Base-by-base conservation (phyloP, 2,329 filamentous ascomycete species). In the Huntiella omanensis region DNA sequence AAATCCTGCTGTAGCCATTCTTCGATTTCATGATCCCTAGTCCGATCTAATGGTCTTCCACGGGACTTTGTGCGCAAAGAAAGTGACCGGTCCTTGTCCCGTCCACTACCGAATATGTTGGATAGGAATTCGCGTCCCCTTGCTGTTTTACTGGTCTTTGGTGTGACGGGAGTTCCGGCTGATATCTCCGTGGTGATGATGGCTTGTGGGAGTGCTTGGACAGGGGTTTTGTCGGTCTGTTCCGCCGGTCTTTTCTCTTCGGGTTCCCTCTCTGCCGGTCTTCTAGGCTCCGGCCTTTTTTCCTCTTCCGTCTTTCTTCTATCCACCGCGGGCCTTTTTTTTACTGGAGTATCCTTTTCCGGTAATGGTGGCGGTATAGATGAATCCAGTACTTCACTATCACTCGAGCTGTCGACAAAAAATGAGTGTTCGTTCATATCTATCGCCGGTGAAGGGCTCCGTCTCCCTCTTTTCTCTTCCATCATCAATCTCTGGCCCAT, bases 121-220 rank as follows among this genome's bases (percentile, higher is more conserved):
- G 48, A 49, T 7, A 49, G 33, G 17, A 49, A 46, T 28, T 49
- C 44, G 13, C 44, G 44, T 3, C 48, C 40, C 2, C 48, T 39
- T 10, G 28, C n/a, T 17, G 40, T 34, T 33, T 34, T 33, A n/a
- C 40, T 43, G 4, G 40, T 16, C 32, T 34, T 43, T 15, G n/a
- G 15, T 4, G n/a, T 17, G 28, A 8, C 28, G 5, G 28, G 15
- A 8, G 38, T 7, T 15, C 19, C 19, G 13, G 38, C 40, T 2
- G 40, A 33, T 8, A 43, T 43, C 17, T 43, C 34, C 11, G 40
- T 43, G 5, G 40, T 43, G 22, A 43, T 43, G 7, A 43, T 16
- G 7, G 40, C 40, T 10, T 33, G 40, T 16, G 40, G 40, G 16
- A 43, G 40, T 35, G 22, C n/a, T 8, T n/a, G 15, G 19, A 43